Conservation (phyloP, 306 rosid genomes). For the Fragaria vesca region DNA sequence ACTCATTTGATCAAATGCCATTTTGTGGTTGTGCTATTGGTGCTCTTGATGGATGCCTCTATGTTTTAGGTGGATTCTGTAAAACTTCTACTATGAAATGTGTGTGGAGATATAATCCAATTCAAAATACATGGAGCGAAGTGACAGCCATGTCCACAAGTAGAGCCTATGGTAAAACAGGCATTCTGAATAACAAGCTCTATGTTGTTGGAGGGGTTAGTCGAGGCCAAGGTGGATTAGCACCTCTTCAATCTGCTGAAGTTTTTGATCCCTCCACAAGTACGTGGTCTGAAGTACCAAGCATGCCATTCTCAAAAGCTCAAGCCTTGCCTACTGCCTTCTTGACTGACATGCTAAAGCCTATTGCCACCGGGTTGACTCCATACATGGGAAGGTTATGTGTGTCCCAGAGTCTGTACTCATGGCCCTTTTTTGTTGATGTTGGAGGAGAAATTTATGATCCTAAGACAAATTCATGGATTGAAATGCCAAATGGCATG, state of each 20-base stretch:
- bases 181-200: constrained; percentile 75
- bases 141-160: constrained; percentile 72
- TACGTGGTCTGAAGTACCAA: constrained; percentile 73
- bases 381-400: constrained; percentile 81
- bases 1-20: constrained; percentile 78
- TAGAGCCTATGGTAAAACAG: constrained; percentile 88
- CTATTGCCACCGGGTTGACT: constrained; percentile 87
- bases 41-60: constrained; percentile 79
- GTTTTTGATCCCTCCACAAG: constrained; percentile 72
- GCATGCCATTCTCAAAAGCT: constrained; percentile 94
- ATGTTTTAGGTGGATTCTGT: constrained; percentile 90
- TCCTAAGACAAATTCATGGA: constrained; percentile 79
- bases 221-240: constrained; percentile 71
- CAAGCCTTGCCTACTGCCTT: constrained; percentile 69
- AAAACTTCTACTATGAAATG: constrained; percentile 72
- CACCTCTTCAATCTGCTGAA: constrained; percentile 95
- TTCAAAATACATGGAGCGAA: constrained; percentile 67
- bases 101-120: constrained; percentile 77
- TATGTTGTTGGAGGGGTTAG: constrained; percentile 96
- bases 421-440: constrained; percentile 97
- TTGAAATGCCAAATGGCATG: constrained; percentile 92
- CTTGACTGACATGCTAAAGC: constrained; percentile 86
- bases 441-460: constrained; percentile 95
- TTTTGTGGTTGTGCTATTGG: constrained; percentile 86
- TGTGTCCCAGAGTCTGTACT: constrained; percentile 86